Evolutionary conservation across 495 filamentous ascomycete genomes (phyloP).

Genomic region (Penicillium daleae): DNA sequence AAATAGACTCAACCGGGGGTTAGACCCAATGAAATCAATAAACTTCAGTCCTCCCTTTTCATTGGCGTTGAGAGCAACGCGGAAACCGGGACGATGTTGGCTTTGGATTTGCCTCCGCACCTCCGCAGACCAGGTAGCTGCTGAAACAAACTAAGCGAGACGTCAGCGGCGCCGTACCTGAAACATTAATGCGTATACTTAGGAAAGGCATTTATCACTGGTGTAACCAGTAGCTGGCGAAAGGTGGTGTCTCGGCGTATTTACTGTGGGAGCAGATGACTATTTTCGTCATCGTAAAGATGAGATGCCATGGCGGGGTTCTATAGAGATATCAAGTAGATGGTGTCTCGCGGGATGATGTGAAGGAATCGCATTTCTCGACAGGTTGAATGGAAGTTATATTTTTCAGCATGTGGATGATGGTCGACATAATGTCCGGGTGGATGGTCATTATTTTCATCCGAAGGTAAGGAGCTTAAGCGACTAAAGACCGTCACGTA

Average conservation of each 20-base stretch:
- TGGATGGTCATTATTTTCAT: not conserved
- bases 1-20: not conserved
- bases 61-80: not conserved
- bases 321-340: not conserved
- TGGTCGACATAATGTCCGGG: not conserved
- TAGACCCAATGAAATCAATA: not conserved
- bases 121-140: conserved; percentile 62
- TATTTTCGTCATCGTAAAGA: not conserved
- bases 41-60: not conserved
- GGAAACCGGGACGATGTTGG: conserved; percentile 50
- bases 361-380: not conserved
- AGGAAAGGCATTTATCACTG: conserved; percentile 61
- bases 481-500: not conserved
- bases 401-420: not conserved
- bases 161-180: conserved; percentile 64
- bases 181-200: conserved; percentile 57
- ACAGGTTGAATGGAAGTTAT: not conserved
- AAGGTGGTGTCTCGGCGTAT: conserved; percentile 26
- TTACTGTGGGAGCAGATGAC: not conserved
- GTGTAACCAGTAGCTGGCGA: conserved; percentile 72
- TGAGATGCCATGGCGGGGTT: not conserved
- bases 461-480: not conserved
- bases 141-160: conserved; percentile 46
- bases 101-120: conserved; percentile 58
- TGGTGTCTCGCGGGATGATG: not conserved